phyloP scores from a whole-genome alignment of 2,329 filamentous ascomycete genomes.

The Alternaria metachromatica region DNA sequence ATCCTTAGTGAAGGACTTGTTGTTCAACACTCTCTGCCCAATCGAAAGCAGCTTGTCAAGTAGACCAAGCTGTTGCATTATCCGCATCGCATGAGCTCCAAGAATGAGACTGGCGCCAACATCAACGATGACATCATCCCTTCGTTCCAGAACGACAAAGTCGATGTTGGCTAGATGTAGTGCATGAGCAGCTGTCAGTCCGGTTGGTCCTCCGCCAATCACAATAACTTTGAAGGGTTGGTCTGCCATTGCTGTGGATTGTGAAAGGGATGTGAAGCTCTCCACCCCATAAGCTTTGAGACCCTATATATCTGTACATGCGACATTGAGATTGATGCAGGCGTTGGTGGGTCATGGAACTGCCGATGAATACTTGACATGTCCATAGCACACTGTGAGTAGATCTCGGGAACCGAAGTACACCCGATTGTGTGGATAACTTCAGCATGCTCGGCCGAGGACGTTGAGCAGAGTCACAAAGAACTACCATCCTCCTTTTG shows the following conservation, averaged over 20 bases:
- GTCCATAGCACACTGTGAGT: background rate
- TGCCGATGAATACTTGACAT: background rate
- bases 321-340: rapidly evolving
- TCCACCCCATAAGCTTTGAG: background rate
- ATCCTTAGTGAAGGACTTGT: background rate
- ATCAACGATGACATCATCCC: background rate
- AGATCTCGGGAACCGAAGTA: background rate
- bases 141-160: conserved; percentile 1
- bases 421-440: background rate
- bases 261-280: background rate
- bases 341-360: background rate
- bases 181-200: background rate
- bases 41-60: background rate
- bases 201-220: background rate
- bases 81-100: background rate
- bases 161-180: background rate
- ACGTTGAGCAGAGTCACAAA: background rate
- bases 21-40: background rate
- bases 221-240: background rate
- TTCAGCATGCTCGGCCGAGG: background rate
- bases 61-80: background rate
- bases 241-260: background rate
- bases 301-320: background rate
- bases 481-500: background rate
- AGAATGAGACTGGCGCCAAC: background rate